phyloP scores from a whole-genome alignment of 2,329 filamentous ascomycete genomes.

The Truncatella angustata region DNA sequence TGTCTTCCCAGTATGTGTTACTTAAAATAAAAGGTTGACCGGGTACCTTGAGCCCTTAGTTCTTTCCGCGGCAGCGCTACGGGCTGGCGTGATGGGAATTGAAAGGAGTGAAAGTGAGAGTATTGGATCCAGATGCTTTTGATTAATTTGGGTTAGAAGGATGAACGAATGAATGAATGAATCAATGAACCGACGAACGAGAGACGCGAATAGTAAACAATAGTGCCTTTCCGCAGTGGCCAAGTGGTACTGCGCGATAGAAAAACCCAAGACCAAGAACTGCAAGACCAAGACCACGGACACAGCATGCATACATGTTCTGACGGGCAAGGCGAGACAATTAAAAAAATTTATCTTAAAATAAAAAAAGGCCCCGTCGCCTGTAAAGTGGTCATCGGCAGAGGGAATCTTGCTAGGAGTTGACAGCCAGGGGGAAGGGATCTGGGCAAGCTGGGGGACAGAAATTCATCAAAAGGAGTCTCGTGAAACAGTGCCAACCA shows the following conservation, averaged over 20 bases:
- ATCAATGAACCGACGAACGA: neutral
- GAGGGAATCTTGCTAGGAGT: neutral
- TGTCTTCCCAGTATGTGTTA: neutral
- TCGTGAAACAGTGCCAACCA: neutral
- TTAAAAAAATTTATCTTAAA: conserved; percentile 1
- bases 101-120: neutral
- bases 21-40: no score
- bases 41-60: no score
- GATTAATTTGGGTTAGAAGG: no score
- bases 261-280: no score
- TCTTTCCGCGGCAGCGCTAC: no score
- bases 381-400: neutral
- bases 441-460: neutral
- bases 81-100: no score
- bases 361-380: neutral
- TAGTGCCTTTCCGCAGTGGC: no score
- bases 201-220: neutral
- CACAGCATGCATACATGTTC: no score
- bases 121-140: no score
- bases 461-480: conserved; percentile 10
- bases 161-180: no score
- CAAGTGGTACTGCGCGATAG: no score
- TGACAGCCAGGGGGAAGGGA: conserved; percentile 4
- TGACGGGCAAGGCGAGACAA: neutral
- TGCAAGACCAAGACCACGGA: no score